Evolutionary conservation across 495 filamentous ascomycete species (phyloP).

Genomic region (Hypoxylon cercidicola): DNA sequence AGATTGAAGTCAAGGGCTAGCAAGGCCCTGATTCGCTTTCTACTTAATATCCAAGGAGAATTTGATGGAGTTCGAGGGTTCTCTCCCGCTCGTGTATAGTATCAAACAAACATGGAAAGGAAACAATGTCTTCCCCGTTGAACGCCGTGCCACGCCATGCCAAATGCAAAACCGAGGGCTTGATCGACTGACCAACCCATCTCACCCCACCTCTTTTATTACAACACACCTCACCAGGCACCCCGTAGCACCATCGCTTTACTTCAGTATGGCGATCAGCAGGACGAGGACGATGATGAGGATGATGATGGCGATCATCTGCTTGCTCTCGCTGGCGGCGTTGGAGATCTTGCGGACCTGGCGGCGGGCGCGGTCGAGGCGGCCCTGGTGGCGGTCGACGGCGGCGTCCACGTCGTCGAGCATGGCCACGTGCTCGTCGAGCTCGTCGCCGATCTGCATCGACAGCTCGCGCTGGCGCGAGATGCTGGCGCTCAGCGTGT

Average conservation of each 20-base stretch:
- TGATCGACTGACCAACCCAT: conserved; percentile 21
- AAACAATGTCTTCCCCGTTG: conserved; percentile 21
- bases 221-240: not conserved
- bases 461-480: conserved; percentile 91
- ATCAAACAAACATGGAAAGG: conserved; percentile 23
- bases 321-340: conserved; percentile 81
- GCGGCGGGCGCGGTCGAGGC: conserved; percentile 76
- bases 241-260: conserved; percentile 12
- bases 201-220: not conserved
- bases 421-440: conserved; percentile 88
- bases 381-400: conserved; percentile 81
- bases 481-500: conserved; percentile 84
- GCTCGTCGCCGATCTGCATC: conserved; percentile 95
- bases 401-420: conserved; percentile 87
- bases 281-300: conserved; percentile 81
- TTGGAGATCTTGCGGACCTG: conserved; percentile 75
- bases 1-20: not conserved
- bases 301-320: conserved; percentile 78
- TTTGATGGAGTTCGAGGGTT: conserved; percentile 12
- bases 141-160: conserved; percentile 45
- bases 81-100: conserved; percentile 27
- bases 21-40: conserved; percentile 14
- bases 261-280: conserved; percentile 83
- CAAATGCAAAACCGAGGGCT: conserved; percentile 38
- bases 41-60: conserved; percentile 33